phyloP scores from a whole-genome alignment of 225 moss, liverwort and hornwort genomes.

The Polytrichum formosum region DNA sequence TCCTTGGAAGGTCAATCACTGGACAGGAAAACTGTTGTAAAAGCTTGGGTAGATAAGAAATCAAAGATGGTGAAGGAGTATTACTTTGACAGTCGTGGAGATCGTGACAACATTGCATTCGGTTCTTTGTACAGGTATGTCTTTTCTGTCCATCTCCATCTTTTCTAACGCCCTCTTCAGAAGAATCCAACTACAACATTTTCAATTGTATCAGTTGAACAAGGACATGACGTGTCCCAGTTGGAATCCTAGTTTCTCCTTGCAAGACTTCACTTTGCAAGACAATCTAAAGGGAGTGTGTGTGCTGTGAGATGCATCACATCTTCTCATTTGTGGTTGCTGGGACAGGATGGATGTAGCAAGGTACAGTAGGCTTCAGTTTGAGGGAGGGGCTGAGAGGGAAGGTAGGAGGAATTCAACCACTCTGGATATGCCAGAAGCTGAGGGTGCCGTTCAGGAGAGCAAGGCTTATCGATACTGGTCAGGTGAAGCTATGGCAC shows the following conservation, averaged over 20 bases:
- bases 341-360: conserved; percentile 85
- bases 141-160: conserved; percentile 9
- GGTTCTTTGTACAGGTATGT: conserved; percentile 82
- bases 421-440: conserved; percentile 39
- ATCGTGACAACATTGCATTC: conserved; percentile 88
- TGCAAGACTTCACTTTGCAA: background rate
- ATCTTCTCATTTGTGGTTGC: conserved; percentile 16
- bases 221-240: background rate
- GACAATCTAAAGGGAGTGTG: background rate
- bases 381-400: conserved; percentile 26
- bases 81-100: conserved; percentile 84
- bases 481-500: conserved; percentile 58
- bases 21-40: conserved; percentile 59
- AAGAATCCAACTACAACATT: background rate
- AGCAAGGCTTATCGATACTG: conserved; percentile 73
- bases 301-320: conserved; percentile 7
- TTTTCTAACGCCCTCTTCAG: background rate
- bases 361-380: conserved; percentile 60
- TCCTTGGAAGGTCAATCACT: conserved; percentile 42
- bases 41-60: conserved; percentile 60
- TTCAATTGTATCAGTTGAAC: background rate
- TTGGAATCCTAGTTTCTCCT: background rate
- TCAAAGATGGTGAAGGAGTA: conserved; percentile 50
- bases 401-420: conserved; percentile 18
- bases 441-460: conserved; percentile 58